Evolutionary conservation across 306 rosid species (phyloP).

Genomic region (Citrullus amarus): DNA sequence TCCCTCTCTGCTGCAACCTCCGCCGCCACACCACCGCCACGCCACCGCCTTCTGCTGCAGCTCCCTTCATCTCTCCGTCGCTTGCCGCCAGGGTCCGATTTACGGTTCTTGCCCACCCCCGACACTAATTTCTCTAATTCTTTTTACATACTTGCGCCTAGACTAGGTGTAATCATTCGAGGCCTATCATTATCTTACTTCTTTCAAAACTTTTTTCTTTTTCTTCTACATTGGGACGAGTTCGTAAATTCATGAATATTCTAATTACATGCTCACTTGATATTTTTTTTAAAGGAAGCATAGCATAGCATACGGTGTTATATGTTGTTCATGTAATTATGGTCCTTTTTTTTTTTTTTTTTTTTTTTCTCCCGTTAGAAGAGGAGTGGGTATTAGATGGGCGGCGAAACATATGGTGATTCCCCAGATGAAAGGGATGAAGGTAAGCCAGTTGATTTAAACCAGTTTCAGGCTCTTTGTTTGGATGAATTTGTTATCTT

Average conservation of each 20-base stretch:
- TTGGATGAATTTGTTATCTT: neutral
- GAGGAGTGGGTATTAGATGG: conserved; percentile 35
- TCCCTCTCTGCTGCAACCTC: neutral
- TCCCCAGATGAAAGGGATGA: conserved; percentile 79
- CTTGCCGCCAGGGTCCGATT: neutral
- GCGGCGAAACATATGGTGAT: conserved; percentile 49
- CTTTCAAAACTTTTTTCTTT: neutral
- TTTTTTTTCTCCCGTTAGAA: neutral
- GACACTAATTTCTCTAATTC: neutral
- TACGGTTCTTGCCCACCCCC: neutral
- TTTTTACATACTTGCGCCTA: neutral
- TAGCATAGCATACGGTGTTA: neutral
- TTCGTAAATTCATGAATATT: neutral
- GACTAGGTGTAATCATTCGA: neutral
- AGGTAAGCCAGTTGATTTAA: conserved; percentile 31
- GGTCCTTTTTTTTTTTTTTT: neutral
- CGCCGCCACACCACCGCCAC: neutral
- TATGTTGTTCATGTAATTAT: neutral
- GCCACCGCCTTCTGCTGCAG: neutral
- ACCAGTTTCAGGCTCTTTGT: neutral
- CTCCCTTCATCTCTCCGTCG: neutral
- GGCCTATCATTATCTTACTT: neutral
- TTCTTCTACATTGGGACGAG: neutral
- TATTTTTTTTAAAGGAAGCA: neutral
- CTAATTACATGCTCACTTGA: neutral